Evolutionary conservation across 139 green algal species (phyloP).

Genomic region (Limnomonas spitsbergensis): DNA sequence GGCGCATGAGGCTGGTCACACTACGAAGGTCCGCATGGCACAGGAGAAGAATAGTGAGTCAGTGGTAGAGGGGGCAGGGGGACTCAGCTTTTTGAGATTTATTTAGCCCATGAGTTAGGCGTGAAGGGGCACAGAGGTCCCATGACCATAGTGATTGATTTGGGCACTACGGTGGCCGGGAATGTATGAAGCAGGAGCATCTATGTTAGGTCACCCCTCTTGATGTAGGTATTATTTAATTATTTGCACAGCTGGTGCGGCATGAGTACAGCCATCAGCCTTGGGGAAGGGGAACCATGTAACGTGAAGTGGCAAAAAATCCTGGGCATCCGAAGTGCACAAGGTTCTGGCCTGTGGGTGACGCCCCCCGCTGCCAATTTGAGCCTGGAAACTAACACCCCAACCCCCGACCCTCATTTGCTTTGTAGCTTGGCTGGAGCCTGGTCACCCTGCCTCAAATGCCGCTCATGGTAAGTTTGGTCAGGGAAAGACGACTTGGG

Average conservation of each 20-base stretch:
- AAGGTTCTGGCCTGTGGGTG: too few relatives aligned
- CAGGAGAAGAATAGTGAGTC: neutral
- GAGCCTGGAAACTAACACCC: too few relatives aligned
- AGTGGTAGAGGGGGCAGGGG: neutral
- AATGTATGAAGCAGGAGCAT: neutral
- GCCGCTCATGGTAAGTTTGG: constrained; percentile 40
- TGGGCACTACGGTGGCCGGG: neutral
- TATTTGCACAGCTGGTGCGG: neutral
- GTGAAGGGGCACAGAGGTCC: neutral
- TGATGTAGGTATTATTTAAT: too few relatives aligned
- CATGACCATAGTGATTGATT: too few relatives aligned
- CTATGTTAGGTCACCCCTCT: too few relatives aligned
- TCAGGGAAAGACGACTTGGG: neutral
- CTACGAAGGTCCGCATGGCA: neutral
- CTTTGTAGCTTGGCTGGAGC: constrained; percentile 26
- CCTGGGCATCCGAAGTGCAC: neutral
- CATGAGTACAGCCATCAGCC: neutral
- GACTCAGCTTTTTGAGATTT: neutral
- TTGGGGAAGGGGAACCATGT: neutral
- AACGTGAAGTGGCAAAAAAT: neutral
- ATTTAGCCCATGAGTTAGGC: neutral
- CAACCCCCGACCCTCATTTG: neutral
- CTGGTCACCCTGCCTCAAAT: constrained; percentile 30
- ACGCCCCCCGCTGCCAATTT: too few relatives aligned
- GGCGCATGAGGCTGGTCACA: constrained; percentile 51